phyloP scores from a whole-genome alignment of 208 protist species.

The Acanthamoeba royreba region DNA sequence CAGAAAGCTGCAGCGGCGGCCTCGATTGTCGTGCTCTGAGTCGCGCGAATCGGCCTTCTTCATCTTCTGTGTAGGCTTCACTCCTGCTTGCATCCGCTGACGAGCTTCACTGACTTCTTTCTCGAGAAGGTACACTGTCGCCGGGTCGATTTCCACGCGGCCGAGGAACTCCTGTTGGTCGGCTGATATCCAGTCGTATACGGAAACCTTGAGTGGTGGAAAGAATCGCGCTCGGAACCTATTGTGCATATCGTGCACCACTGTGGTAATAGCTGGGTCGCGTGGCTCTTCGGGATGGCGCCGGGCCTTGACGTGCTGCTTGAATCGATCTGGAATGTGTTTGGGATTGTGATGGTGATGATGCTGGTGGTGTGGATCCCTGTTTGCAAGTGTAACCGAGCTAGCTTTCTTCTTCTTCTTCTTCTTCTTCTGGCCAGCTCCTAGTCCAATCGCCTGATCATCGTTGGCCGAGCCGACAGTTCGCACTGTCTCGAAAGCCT shows the following conservation, averaged over 20 bases:
- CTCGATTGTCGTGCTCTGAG: background rate
- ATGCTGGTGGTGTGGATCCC: background rate
- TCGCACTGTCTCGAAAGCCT: background rate
- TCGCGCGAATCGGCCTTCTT: background rate
- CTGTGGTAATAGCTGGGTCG: background rate
- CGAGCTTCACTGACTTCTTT: background rate
- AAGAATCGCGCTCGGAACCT: background rate
- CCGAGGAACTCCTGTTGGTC: background rate
- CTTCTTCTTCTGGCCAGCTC: background rate
- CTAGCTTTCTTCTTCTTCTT: no score
- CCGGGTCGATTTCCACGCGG: background rate
- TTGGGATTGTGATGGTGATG: background rate
- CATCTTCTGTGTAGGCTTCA: no score
- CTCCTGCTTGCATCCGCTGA: no score
- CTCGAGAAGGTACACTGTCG: background rate
- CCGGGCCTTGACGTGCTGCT: background rate
- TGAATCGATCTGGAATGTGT: background rate
- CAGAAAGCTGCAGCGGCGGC: background rate
- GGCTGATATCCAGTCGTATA: constrained; percentile 1
- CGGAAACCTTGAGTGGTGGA: background rate
- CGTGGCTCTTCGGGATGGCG: background rate
- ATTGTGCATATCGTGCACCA: constrained; percentile 16
- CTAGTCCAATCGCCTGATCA: background rate
- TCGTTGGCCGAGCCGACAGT: background rate
- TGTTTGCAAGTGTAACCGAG: no score